Conservation (phyloP, 2,329 filamentous ascomycete species). For the Microcyclospora pomicola region DNA sequence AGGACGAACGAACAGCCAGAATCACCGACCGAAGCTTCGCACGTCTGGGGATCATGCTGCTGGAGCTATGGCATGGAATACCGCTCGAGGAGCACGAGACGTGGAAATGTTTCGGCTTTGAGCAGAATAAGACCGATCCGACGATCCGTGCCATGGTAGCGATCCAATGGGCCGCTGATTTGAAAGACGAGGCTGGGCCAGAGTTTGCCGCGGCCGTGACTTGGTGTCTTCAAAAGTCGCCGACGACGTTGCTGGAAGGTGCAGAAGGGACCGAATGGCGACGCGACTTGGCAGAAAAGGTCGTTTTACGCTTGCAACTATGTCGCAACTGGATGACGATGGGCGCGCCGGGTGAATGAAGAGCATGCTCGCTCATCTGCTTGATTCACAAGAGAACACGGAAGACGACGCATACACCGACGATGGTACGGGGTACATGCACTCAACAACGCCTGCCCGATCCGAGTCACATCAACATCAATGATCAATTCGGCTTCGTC, state of each 20-base stretch:
- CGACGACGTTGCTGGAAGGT: not conserved
- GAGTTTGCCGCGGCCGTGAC: slow-evolving; percentile 5
- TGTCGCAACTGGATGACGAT: not conserved
- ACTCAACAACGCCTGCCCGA: no score
- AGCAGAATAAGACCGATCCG: slow-evolving; percentile 1
- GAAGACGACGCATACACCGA: no score
- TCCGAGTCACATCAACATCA: no score
- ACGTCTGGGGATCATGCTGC: slow-evolving; percentile 5
- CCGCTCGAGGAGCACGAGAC: slow-evolving; percentile 4
- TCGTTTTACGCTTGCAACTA: not conserved
- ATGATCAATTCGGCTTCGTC: no score
- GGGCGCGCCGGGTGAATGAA: no score
- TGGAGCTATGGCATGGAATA: slow-evolving; percentile 8
- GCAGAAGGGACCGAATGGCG: not conserved
- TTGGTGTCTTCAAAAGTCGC: not conserved
- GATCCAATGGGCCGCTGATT: slow-evolving; percentile 5
- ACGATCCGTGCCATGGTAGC: slow-evolving; percentile 7
- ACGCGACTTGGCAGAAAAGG: not conserved
- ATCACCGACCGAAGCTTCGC: slow-evolving; percentile 1
- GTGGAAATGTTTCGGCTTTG: slow-evolving; percentile 3
- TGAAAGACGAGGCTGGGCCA: slow-evolving; percentile 7
- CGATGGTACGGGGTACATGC: no score
- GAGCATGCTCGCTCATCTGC: no score
- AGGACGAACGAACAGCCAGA: not conserved
- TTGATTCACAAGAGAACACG: no score